These are phyloP conservation scores for Aciculosporium take DNA, from an alignment of 2,329 filamentous ascomycete genomes.

Conservation along the genomic window DNA sequence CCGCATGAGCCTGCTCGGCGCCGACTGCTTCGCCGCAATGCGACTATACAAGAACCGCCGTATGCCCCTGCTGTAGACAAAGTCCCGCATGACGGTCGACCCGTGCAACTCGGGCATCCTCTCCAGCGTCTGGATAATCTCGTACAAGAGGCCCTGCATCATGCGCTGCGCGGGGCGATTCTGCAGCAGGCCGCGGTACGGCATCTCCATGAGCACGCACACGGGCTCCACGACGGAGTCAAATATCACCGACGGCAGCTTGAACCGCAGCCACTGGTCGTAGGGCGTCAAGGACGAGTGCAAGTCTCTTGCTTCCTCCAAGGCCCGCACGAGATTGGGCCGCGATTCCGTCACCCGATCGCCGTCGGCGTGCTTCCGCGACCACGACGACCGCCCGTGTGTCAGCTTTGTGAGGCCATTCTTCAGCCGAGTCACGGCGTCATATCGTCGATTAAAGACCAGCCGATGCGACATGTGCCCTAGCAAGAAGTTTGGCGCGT, in stretches of 20 bases:
- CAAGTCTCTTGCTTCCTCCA: slow-evolving; percentile 12
- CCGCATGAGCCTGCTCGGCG: slow-evolving; percentile 49
- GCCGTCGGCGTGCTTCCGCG: slow-evolving; percentile 7
- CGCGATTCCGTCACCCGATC: slow-evolving; percentile 10
- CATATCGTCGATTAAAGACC: slow-evolving; percentile 23
- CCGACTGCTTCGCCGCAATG: slow-evolving; percentile 30
- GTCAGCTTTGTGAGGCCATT: slow-evolving; percentile 20
- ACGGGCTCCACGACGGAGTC: slow-evolving; percentile 68
- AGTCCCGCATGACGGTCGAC: slow-evolving; percentile 39
- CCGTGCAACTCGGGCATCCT: slow-evolving; percentile 58
- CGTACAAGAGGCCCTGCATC: slow-evolving; percentile 57
- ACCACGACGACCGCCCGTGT: slow-evolving; percentile 7
- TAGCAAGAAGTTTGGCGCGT: slow-evolving; percentile 62
- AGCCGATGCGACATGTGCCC: slow-evolving; percentile 44
- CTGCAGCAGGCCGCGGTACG: slow-evolving; percentile 55
- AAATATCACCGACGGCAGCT: slow-evolving; percentile 67
- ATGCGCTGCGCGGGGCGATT: slow-evolving; percentile 52
- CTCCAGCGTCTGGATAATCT: slow-evolving; percentile 59
- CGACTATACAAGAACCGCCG: slow-evolving; percentile 38
- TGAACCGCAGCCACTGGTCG: slow-evolving; percentile 47
- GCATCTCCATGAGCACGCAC: slow-evolving; percentile 62
- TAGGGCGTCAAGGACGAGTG: slow-evolving; percentile 12
- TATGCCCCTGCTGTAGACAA: slow-evolving; percentile 45
- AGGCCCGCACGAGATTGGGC: slow-evolving; percentile 11
- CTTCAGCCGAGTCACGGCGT: slow-evolving; percentile 25